Evolutionary conservation across 345 rosid species (phyloP), one percentile per base, ranked within the genome.

Genomic region (Citrus cavaleriei): DNA sequence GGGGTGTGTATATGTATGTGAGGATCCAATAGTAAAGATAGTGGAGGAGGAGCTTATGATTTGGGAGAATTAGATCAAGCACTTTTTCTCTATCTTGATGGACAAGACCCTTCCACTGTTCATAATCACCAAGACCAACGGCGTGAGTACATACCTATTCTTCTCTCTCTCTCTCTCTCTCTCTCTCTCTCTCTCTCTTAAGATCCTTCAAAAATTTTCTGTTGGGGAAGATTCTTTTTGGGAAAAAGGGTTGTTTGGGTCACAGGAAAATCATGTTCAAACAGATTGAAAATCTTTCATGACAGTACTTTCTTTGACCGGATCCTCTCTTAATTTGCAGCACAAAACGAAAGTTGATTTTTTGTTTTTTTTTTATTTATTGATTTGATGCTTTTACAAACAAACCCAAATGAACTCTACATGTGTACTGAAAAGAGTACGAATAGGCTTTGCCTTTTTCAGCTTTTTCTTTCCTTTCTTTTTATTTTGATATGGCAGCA

Each of bases 51-150:
- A 68, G 58, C 85, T 12, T 93, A 92, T 84, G 97, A 91, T 83
- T 68, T 97, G 84, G 98, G 93, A 72, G 99, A 97, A 80, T 84
- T 97, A 78, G 99, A 97, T 89, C 97, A 91, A 89, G 92, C 98
- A 40, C 93, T 94, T 78, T 91, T 97, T 74, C 93, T 93, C 59
- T 94, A 97, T 89, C 91, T 97, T 49, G 97, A 94, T 80, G 99
- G 95, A 80, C 93, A 95, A 78, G 94, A 93, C 68, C 82, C 83
- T 55, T 73, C 95, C 58, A 74, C 84, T 78, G 66, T 81, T 87
- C 92, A 46, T 46, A 4, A 46, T 46, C 51, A 46, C 0, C 51
- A 89, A 82, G 91, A 92, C 35, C 94, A 90, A 85, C 89, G 90
- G 78, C 93, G 99, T 93, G 81, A 86, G 91, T 73, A 59, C 51